Percentiles rank a stretch among this genome's conserved stretches.
Conservation (phyloP, 1,139 yeast genomes). For the Kodamaea ohmeri region DNA sequence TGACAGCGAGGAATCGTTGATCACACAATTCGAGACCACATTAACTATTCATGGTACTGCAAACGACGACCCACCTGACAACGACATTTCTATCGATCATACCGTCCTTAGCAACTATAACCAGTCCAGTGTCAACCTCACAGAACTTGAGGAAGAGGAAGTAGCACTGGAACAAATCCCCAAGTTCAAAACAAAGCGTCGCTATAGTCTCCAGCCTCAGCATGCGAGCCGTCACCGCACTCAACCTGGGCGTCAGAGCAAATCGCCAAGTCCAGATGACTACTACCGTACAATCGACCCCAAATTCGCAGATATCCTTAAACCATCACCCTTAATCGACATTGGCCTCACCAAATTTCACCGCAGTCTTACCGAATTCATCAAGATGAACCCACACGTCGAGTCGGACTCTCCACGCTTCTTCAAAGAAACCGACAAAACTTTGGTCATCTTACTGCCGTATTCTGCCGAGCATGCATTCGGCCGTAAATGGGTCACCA, state of each 20-base stretch:
- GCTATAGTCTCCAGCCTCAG: slow-evolving; percentile 30
- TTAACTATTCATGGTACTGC: slow-evolving; percentile 43
- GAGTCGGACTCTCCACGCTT: slow-evolving; percentile 49
- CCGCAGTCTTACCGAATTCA: slow-evolving; percentile 45
- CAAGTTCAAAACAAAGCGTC: slow-evolving; percentile 33
- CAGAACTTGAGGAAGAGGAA: slow-evolving; percentile 35
- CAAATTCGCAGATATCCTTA: slow-evolving; percentile 25
- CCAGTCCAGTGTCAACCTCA: slow-evolving; percentile 31
- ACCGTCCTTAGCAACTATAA: slow-evolving; percentile 30
- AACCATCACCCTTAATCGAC: slow-evolving; percentile 37
- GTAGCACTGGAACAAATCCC: slow-evolving; percentile 35
- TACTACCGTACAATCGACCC: slow-evolving; percentile 17
- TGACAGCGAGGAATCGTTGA: slow-evolving; percentile 46
- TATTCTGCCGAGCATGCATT: slow-evolving; percentile 66
- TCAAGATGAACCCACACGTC: slow-evolving; percentile 55
- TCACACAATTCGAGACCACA: slow-evolving; percentile 49
- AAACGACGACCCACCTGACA: slow-evolving; percentile 18
- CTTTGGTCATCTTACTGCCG: slow-evolving; percentile 57
- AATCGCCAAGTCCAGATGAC: slow-evolving; percentile 10
- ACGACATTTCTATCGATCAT: slow-evolving; percentile 45
- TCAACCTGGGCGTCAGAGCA: slow-evolving; percentile 8
- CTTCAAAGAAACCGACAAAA: slow-evolving; percentile 44
- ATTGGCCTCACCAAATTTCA: slow-evolving; percentile 38
- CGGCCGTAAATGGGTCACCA: slow-evolving; percentile 75
- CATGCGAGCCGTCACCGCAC: slow-evolving; percentile 17